Evolutionary conservation across 805 yeast genomes (phyloP), one percentile per base, ranked within the genome.

Genomic region (Jamesozyma rosinii): DNA sequence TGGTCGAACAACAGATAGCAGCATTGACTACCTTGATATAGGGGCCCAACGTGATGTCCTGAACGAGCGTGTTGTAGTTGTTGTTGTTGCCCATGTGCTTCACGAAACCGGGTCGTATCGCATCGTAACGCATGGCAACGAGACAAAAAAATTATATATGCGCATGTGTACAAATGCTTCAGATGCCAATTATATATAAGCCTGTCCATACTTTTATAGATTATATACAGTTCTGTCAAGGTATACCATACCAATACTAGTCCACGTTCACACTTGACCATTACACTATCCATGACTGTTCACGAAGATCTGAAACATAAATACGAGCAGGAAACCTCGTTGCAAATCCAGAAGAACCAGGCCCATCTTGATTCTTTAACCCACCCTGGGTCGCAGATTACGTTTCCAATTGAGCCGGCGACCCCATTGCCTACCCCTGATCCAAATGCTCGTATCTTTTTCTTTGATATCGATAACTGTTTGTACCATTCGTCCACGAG

Each of bases 401-500:
- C 57, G 1, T 57, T 67, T 37, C 58, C 59, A 1, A 51, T 63
- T 11, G 63, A 63, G 26, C 43, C 46, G 15, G 35, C 40, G 4
- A 51, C 30, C 13, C 36, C 40, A 5, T 17, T 50, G 4, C 65
- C 66, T 1, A 38, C 43, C 11, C 56, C 63, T 5, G 59, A 58
- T 15, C 63, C 64, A 0, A 45, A 55, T 27, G 20, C 52, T 18
- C 64, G 55, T 20, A 66, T 71, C 14, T 85, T 92, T 65, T 87
- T 79, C 64, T 90, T 90, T 55, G 98, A 90, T 61, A 87, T 90
- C 43, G 98, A 90, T 68, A 90, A 90, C 62, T 88, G 97, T 61
- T 72, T 90, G 26, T 90, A 90, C 65, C 72, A 75, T 42, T 69
- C 88, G 44, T 78, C 87, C 1, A 75, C 84, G 20, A 72, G 72